A percentile compares a stretch with the other conserved stretches of the same genome.
These are phyloP conservation scores for Russula lepida DNA, from an alignment of 768 basidiomycete genomes.

Conservation along the genomic window DNA sequence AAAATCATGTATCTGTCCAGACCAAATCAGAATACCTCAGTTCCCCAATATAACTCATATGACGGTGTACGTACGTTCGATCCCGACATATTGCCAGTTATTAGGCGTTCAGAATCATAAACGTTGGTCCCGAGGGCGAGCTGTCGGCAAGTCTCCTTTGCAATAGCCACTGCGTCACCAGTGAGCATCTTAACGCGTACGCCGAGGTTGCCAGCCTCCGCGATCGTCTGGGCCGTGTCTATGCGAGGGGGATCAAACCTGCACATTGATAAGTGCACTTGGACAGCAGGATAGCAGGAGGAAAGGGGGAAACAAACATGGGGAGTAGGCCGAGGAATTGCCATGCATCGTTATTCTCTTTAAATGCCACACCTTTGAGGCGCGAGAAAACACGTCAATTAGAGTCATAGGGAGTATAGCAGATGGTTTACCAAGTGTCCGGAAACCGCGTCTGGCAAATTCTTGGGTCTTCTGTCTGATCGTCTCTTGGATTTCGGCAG, in stretches of 20 bases:
- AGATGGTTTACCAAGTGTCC: conserved; percentile 29
- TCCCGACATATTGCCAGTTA: conserved; percentile 36
- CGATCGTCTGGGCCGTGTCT: conserved; percentile 39
- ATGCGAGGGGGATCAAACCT: conserved; percentile 41
- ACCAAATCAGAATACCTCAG: background rate
- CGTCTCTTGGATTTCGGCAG: conserved; percentile 26
- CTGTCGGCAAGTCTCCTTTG: conserved; percentile 39
- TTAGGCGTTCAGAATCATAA: conserved; percentile 38
- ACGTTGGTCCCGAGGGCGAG: conserved; percentile 40
- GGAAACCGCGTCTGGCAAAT: conserved; percentile 38
- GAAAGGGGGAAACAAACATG: conserved; percentile 14
- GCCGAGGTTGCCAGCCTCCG: conserved; percentile 36
- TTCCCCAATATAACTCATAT: background rate
- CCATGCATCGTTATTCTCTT: conserved; percentile 37
- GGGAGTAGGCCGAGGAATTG: conserved; percentile 34
- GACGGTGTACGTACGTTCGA: conserved; percentile 25
- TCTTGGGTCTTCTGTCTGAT: conserved; percentile 32
- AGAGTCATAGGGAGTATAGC: background rate
- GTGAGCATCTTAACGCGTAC: conserved; percentile 45
- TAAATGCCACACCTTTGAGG: conserved; percentile 32
- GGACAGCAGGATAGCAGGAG: background rate
- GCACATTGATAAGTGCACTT: conserved; percentile 18
- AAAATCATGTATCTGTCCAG: conserved; percentile 32
- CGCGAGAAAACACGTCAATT: background rate
- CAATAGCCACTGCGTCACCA: conserved; percentile 43